Base-by-base conservation (phyloP, 306 rosid species). In the Corylus americana region DNA sequence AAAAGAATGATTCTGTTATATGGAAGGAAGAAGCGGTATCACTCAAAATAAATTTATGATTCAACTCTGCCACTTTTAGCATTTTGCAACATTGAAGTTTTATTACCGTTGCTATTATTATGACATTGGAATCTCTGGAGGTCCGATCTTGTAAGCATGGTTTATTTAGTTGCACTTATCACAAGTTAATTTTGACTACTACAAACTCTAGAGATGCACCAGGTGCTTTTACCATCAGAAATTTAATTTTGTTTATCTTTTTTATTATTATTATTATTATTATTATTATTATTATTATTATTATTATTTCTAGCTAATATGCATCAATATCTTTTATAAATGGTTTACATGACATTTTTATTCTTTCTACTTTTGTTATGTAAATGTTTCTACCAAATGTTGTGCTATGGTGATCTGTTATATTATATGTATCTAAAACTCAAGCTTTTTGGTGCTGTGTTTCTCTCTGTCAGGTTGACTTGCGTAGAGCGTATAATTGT, bases 401-500 rank as follows among this genome's bases (percentile, higher is more conserved):
- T 39, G 61, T 61, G 18, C 39, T 58, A 10, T 42, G 42, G 27
- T 42, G 50, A 67, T 67, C 72, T 13, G 51, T 42, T 67, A 18
- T 18, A 5, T 8, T 35, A 55, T n/a, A 63, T 71, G 18, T 53
- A 44, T 58, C 29, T 31, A 53, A 49, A 13, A 31, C 73, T 69
- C 47, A 75, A 27, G 11, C 70, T 8, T 37, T 53, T 29, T 17
- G 64, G 16, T 81, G n/a, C 66, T 59, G 35, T 76, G 37, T 79
- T 54, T 81, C 53, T 63, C 49, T 84, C 73, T 83, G 61, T 70
- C 85, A 88, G 92, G 79, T 88, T 55, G 92, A 88, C 83, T 75
- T 88, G 84, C 89, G 92, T 16, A 80, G 92, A 82, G 92, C 92
- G 48, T 88, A 88, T 73, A 88, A 88, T 74, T 88, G 88, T 71